A percentile compares a stretch with the other conserved stretches of the same genome.
These are phyloP conservation scores for Xylariaceae sp. DNA, from an alignment of 2,329 filamentous ascomycete genomes.

Conservation along the genomic window DNA sequence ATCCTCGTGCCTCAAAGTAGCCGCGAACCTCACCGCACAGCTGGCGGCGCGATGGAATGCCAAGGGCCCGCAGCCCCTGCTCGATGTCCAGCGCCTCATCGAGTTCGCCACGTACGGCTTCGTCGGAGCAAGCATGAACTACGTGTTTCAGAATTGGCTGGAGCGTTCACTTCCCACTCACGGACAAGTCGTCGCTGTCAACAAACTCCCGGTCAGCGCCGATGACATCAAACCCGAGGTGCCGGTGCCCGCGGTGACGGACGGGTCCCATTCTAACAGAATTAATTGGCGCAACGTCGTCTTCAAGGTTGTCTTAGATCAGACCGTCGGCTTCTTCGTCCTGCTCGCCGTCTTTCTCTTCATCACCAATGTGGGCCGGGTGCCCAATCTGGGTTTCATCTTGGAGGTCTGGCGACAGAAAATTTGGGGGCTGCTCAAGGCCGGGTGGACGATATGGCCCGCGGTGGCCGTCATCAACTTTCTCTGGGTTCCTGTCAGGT, in stretches of 20 bases:
- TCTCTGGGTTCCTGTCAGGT: conserved; percentile 41
- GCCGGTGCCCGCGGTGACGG: background rate
- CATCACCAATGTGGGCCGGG: conserved; percentile 41
- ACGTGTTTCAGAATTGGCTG: conserved; percentile 40
- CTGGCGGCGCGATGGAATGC: conserved; percentile 14
- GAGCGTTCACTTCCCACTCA: conserved; percentile 41
- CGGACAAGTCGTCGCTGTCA: conserved; percentile 21
- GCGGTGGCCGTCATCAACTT: conserved; percentile 42
- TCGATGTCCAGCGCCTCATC: conserved; percentile 40
- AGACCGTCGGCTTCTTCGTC: conserved; percentile 41
- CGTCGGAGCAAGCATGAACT: conserved; percentile 41
- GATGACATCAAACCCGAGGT: conserved; percentile 27
- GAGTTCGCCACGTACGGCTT: conserved; percentile 42
- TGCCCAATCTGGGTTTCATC: conserved; percentile 30
- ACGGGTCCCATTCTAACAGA: background rate
- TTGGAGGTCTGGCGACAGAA: conserved; percentile 33
- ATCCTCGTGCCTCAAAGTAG: conserved; percentile 16
- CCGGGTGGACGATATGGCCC: conserved; percentile 44
- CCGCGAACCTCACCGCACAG: conserved; percentile 18
- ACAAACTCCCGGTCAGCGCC: conserved; percentile 18
- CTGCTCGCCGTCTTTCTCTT: conserved; percentile 40
- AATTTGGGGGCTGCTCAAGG: conserved; percentile 37
- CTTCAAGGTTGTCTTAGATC: conserved; percentile 41
- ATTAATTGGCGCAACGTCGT: conserved; percentile 41
- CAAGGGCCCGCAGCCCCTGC: conserved; percentile 1